Evolutionary conservation across 2,329 filamentous ascomycete species (phyloP), one percentile per base, ranked within the genome.

Genomic region (Fusarium newnesense): DNA sequence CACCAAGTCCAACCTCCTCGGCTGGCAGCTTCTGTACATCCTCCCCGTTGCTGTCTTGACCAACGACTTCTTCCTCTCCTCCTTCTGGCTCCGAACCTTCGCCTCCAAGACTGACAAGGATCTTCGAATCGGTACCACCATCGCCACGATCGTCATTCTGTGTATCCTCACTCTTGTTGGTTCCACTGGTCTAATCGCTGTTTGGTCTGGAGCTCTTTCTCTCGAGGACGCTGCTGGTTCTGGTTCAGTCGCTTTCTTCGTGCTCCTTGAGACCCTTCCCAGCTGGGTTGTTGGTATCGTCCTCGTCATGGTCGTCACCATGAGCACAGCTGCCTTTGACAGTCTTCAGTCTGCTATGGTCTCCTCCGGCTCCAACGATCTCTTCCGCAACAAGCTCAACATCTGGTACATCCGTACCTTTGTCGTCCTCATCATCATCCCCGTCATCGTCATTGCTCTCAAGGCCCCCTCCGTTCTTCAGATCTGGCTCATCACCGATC

Each of bases 21-120:
- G 94, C 62, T 96, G 94, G 93, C 94, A 96, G 81, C 88, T 96
- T 19, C 85, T 96, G 40, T 96, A 96, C 83, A 96, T 96, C 74
- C 87, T 96, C 4, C 93, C 94, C 1, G 88, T 96, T 10, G 94
- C 94, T 49, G 89, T 96, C 72, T 79, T 95, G 63, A 95, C 93
- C 67, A 96, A 96, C 83, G 91, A 95, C 84, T 95, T 96, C 85
- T 96, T 96, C 85, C 85, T 96, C 47, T 94, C 93, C 37, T 92
- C 90, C 74, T 95, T 94, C 82, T 96, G 94, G 94, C 89, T 96
- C 81, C 91, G 94, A 57, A 93, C 93, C 9, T 96, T 96, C 78
- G 92, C 93, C 24, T 93, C 93, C 58, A 92, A 89, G 80, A 94
- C 92, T 1, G 93, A 96, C 85, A 91, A 88, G 77, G 93, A 96